Evolutionary conservation across 1,284 basidiomycete genomes (phyloP), one percentile per base, ranked within the genome.

Genomic region (Lentinula novae-zelandiae): DNA sequence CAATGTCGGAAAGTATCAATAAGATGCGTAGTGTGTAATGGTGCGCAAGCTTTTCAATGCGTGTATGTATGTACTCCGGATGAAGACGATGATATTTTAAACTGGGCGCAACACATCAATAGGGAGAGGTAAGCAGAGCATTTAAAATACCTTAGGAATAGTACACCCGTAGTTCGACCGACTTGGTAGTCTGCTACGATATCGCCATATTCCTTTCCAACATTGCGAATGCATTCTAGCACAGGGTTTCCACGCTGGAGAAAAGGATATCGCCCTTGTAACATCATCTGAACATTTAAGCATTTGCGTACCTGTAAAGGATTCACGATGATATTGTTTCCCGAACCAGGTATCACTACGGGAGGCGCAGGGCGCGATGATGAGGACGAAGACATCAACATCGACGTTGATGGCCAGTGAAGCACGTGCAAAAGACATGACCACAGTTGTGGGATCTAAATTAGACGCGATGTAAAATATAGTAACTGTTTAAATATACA

Each of bases 61-160:
- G 87, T 50, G 84, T 83, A 70, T 95, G 92, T 62, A 99, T 90
- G 71, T 99, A 99, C 73, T 99, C 97, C 4, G 97, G 97, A 73
- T 99, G 97, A 15, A 99, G 81, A 31, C 96, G 90, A 69, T 99
- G 96, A 68, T 99, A 99, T 67, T 90, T 91, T 62, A 99, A 74
- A 70, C 96, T 98, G 62, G 17, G 17, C 46, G 44, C 51, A 42
- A 27, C 5, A 34, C 17, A 34, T 55, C 15, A 51, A 48, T 48
- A n/a, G 31, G n/a, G 48, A 8, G 48, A 53, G 22, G 5, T 13
- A 22, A 3, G 53, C 1, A 38, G 48, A 34, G 17, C 58, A 36
- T 33, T 13, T 17, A 22, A 27, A 54, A 1, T 40, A 91, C 94
- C 93, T 96, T 53, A 98, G 80, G 69, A 90, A 98, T 33, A 98